phyloP scores from a whole-genome alignment of 345 rosid species.

The Turnera subulata region DNA sequence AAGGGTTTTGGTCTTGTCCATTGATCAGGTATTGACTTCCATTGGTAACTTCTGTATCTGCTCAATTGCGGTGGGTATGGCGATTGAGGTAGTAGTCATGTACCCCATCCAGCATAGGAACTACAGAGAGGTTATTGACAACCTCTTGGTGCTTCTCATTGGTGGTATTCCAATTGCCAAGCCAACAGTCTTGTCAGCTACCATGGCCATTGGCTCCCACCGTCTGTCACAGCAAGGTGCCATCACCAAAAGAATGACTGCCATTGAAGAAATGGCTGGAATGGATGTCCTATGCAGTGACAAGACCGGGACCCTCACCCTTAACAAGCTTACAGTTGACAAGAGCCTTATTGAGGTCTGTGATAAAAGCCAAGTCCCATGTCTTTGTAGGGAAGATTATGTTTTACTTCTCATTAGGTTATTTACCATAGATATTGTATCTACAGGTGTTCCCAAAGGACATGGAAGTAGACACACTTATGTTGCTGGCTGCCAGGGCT shows the following conservation, averaged over 20 bases:
- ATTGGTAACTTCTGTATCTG: constrained; percentile 98
- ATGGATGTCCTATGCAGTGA: constrained; percentile 98
- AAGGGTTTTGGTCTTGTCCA: neutral
- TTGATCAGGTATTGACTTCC: constrained; percentile 64
- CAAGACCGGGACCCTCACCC: constrained; percentile 92
- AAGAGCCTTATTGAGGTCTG: constrained; percentile 68
- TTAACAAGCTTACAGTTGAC: constrained; percentile 94
- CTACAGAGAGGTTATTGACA: constrained; percentile 85
- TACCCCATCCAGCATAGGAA: constrained; percentile 63
- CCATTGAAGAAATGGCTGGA: constrained; percentile 99
- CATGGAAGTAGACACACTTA: constrained; percentile 46
- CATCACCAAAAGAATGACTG: constrained; percentile 96
- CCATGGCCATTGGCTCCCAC: constrained; percentile 98
- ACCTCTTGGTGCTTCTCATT: constrained; percentile 89
- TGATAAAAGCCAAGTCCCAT: neutral
- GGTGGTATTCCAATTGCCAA: constrained; percentile 98
- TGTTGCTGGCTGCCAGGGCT: constrained; percentile 78
- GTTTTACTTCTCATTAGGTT: neutral
- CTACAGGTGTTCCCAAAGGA: constrained; percentile 48
- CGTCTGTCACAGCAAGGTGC: constrained; percentile 91
- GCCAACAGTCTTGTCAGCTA: constrained; percentile 95
- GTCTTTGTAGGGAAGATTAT: neutral
- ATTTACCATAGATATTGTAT: constrained; percentile 5
- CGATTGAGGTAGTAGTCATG: constrained; percentile 73
- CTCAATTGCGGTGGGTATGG: constrained; percentile 77